Evolutionary conservation across 164 flowering plant genomes (phyloP), one percentile per base, ranked within the genome.

Genomic region (Warburgia ugandensis): DNA sequence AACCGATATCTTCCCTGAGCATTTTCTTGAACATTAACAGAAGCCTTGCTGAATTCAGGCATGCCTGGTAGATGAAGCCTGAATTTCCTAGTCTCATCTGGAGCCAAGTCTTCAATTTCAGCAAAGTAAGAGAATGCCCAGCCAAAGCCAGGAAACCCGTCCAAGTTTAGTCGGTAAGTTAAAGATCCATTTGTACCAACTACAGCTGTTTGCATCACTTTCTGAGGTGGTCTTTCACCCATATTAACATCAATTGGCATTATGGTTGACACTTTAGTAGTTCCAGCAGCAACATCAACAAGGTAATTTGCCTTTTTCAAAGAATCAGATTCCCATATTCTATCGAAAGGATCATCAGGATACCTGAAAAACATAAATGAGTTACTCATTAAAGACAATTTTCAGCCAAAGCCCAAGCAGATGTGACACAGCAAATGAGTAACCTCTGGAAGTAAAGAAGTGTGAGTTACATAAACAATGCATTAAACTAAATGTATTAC

Each of bases 181-280:
- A 94, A 50, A 36, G 80, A 55, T 44, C 99, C 99, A 50, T 77
- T 76, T 52, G 72, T 79, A 35, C 99, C 97, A 38, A 94, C 90
- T n/a, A 89, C 97, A 59, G 99, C 99, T 29, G 99, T 88, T 68
- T 94, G 99, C 97, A 94, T 89, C 58, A 89, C 99, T 68, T 79
- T 94, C 67, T 74, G 54, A 37, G 99, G 99, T 21, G 99, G 99
- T 41, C 70, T 76, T 17, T 84, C 94, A 60, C 69, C 71, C 42
- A 32, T 65, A 54, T 63, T 62, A 2, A 74, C 75, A 68, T 76
- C 65, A 45, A 89, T 79, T 35, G 90, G 81, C 72, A 48, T 38
- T 43, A 22, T 37, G 48, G 99, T 94, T 19, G 96, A 83, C 23
- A 89, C 67, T 64, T 72, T 89, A 58, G 64, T 63, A 12, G 99